Conservation (phyloP, 2,329 filamentous ascomycete genomes). For the Talaromyces sp. region DNA sequence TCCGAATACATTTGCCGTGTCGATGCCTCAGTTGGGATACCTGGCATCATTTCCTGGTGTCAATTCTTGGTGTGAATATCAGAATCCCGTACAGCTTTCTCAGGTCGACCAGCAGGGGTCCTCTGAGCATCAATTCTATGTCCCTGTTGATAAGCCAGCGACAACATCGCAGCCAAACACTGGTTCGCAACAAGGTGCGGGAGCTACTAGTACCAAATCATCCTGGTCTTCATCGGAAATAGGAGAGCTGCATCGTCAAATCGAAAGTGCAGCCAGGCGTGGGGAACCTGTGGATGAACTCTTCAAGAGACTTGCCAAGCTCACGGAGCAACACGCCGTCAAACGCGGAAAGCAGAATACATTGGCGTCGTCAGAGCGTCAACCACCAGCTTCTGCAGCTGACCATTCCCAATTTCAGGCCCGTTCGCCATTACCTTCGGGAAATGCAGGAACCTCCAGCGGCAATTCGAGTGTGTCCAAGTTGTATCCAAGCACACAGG, state of each 20-base stretch:
- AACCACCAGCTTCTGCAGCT: neutral
- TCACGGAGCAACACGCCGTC: slow-evolving; percentile 1
- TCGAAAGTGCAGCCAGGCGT: slow-evolving; percentile 23
- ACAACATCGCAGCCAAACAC: neutral
- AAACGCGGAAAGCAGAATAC: neutral
- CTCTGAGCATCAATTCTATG: neutral
- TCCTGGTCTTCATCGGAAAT: slow-evolving; percentile 14
- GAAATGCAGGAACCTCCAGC: neutral
- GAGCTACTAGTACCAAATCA: neutral
- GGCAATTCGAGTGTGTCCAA: neutral
- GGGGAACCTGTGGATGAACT: slow-evolving; percentile 23
- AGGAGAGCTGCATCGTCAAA: slow-evolving; percentile 22
- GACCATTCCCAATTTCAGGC: neutral
- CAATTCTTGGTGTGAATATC: neutral
- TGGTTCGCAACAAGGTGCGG: neutral
- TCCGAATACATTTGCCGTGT: neutral
- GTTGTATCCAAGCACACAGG: neutral
- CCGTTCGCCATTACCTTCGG: neutral
- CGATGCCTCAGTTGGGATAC: neutral
- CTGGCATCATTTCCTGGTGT: neutral
- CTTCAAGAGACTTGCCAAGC: slow-evolving; percentile 22
- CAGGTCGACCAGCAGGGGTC: neutral
- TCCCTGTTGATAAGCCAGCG: neutral
- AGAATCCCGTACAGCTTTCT: neutral
- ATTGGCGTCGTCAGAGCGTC: neutral